A percentile compares a stretch with the other conserved stretches of the same genome.
Evolutionary conservation across 331 rosid genomes (phyloP).

Genomic region (Phaseolus coccineus): DNA sequence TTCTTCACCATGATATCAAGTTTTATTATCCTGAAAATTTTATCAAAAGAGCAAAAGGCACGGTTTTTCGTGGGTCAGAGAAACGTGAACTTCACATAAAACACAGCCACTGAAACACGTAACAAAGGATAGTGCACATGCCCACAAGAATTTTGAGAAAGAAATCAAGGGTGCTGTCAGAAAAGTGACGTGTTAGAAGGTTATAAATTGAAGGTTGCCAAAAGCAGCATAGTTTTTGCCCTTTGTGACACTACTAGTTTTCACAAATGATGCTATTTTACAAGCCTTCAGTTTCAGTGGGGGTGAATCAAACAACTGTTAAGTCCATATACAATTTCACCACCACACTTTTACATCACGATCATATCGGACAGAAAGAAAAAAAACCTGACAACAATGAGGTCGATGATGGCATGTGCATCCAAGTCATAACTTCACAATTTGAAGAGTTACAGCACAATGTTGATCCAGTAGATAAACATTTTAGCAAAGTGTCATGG

Average conservation of each 20-base stretch:
- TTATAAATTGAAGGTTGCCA: constrained; percentile 37
- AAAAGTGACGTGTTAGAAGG: constrained; percentile 10
- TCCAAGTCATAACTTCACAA: constrained; percentile 44
- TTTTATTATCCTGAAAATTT: not conserved
- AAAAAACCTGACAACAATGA: constrained; percentile 34
- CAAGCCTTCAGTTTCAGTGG: constrained; percentile 32
- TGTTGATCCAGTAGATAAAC: constrained; percentile 37
- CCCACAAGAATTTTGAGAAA: not conserved
- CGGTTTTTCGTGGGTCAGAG: not conserved
- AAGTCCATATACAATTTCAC: constrained; percentile 45
- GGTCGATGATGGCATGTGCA: constrained; percentile 19
- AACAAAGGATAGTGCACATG: not conserved
- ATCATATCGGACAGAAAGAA: constrained; percentile 16
- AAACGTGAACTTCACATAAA: constrained; percentile 5
- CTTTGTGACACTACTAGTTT: constrained; percentile 15
- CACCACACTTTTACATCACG: constrained; percentile 43
- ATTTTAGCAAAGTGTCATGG: constrained; percentile 22
- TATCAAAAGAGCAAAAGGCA: not conserved
- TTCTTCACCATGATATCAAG: constrained; percentile 19
- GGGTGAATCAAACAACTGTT: constrained; percentile 43
- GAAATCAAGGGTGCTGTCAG: constrained; percentile 27
- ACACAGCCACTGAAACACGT: constrained; percentile 25
- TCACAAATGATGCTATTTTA: constrained; percentile 35
- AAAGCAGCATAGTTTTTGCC: constrained; percentile 34
- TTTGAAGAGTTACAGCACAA: constrained; percentile 28